Conservation (phyloP, 257 asterid genomes). For the Nicotiana attenuata region DNA sequence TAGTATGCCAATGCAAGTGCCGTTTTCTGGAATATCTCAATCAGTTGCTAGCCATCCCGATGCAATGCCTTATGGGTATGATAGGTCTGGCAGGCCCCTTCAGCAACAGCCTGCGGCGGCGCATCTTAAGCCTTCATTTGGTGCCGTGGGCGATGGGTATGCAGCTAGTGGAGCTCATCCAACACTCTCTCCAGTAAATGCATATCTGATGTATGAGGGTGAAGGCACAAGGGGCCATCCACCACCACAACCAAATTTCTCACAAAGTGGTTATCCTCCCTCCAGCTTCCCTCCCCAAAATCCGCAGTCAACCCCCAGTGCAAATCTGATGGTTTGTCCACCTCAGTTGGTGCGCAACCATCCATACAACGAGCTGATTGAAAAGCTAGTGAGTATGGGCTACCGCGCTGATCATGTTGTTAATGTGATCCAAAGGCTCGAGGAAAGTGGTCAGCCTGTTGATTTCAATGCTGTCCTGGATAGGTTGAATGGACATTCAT, state of each 20-base stretch:
- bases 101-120: slow-evolving; percentile 54
- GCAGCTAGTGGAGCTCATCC: slow-evolving; percentile 58
- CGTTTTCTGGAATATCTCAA: slow-evolving; percentile 47
- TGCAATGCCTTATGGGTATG: slow-evolving; percentile 52
- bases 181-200: slow-evolving; percentile 51
- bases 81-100: slow-evolving; percentile 49
- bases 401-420: slow-evolving; percentile 71
- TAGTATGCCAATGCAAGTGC: slow-evolving; percentile 65
- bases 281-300: slow-evolving; percentile 46
- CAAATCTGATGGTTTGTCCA: slow-evolving; percentile 36
- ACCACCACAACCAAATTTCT: slow-evolving; percentile 59
- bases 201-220: slow-evolving; percentile 61
- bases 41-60: slow-evolving; percentile 48
- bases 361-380: slow-evolving; percentile 76
- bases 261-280: slow-evolving; percentile 65
- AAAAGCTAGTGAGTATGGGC: slow-evolving; percentile 86
- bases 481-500: slow-evolving; percentile 66
- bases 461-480: slow-evolving; percentile 81
- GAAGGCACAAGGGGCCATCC: slow-evolving; percentile 67
- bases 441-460: slow-evolving; percentile 81
- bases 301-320: slow-evolving; percentile 40
- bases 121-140: slow-evolving; percentile 49
- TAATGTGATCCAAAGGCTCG: slow-evolving; percentile 71
- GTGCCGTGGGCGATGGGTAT: slow-evolving; percentile 61
- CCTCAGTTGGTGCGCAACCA: slow-evolving; percentile 51